phyloP scores from a whole-genome alignment of 108 stramenopile species.

The Nannochloropsis gaditana region DNA sequence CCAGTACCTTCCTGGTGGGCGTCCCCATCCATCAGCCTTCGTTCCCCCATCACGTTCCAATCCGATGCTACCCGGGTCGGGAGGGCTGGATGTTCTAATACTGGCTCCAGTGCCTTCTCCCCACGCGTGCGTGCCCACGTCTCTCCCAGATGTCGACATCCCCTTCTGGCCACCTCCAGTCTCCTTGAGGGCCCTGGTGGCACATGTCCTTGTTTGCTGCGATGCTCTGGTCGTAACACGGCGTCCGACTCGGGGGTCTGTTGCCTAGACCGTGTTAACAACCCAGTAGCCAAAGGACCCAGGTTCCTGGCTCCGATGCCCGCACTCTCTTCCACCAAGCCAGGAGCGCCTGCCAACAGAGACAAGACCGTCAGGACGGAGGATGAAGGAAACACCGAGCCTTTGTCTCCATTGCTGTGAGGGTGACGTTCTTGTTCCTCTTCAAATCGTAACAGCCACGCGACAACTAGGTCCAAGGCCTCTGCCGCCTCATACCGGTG shows the following conservation, averaged over 20 bases:
- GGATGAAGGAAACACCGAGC: not conserved
- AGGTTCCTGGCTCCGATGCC: not conserved
- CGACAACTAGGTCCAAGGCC: not conserved
- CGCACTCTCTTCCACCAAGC: no score
- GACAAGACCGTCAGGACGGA: not conserved
- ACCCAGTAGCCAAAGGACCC: not conserved
- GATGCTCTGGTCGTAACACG: not conserved
- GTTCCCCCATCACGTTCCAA: not conserved
- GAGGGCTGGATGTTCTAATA: no score
- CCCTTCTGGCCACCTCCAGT: no score
- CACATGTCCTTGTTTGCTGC: constrained; percentile 1
- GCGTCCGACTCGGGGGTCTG: not conserved
- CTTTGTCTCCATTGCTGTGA: not conserved
- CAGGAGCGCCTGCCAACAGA: not conserved
- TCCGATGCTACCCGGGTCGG: no score
- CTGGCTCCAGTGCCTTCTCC: no score
- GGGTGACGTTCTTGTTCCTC: not conserved
- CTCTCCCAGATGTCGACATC: no score
- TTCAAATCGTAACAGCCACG: not conserved
- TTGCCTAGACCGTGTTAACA: not conserved
- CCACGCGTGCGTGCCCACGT: no score
- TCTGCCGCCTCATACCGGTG: not conserved
- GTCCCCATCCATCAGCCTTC: not conserved
- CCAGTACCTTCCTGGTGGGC: not conserved
- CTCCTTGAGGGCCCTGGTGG: not conserved